A percentile compares a stretch with the other conserved stretches of the same genome.
These are phyloP conservation scores for Hyparrhenia diplandra DNA, from an alignment of 176 grass and related monocot species.

Conservation along the genomic window DNA sequence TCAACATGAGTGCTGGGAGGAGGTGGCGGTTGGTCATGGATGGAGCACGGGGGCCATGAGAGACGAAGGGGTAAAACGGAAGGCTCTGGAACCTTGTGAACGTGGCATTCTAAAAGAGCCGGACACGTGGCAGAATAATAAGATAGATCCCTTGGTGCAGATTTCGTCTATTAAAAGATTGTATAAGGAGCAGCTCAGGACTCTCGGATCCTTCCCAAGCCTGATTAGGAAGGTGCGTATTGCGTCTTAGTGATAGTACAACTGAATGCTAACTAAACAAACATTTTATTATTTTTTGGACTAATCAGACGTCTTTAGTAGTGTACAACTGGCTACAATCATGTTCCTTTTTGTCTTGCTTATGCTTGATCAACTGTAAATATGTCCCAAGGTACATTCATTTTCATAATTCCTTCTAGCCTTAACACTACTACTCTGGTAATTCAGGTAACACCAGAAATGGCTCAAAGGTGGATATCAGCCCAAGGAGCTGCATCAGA, in stretches of 20 bases:
- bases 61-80: too few relatives aligned
- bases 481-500: constrained; percentile 31
- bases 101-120: too few relatives aligned
- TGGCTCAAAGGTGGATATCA: constrained; percentile 34
- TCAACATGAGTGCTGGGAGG: too few relatives aligned
- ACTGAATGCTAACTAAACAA: neutral
- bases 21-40: too few relatives aligned
- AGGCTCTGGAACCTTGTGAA: too few relatives aligned
- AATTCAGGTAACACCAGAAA: constrained; percentile 33
- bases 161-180: neutral
- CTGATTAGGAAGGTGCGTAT: neutral
- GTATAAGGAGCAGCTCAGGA: neutral
- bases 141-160: too few relatives aligned
- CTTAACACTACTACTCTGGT: neutral
- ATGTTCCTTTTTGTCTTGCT: neutral
- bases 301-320: neutral
- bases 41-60: too few relatives aligned
- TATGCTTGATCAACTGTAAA: neutral
- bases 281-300: neutral
- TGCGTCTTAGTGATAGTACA: neutral
- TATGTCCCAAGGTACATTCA: too few relatives aligned
- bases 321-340: neutral
- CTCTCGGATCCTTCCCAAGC: neutral
- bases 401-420: neutral
- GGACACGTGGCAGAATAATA: too few relatives aligned